Conservation (phyloP, 2,329 filamentous ascomycete species). For the Hypoxylon rubiginosum region DNA sequence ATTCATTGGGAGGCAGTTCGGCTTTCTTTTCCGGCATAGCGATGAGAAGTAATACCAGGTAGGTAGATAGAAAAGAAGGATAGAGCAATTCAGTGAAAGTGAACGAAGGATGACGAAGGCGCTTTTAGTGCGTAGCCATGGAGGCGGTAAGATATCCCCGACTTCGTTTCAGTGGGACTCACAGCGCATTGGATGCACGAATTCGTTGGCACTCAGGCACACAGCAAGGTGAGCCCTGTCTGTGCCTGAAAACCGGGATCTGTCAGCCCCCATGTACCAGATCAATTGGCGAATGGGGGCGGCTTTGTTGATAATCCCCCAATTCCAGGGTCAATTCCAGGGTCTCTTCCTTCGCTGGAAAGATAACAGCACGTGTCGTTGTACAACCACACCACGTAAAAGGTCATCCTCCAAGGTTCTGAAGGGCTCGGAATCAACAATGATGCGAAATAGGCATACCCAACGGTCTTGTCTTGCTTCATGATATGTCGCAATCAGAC, state of each 20-base stretch:
- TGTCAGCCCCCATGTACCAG: constrained; percentile 23
- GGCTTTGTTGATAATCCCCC: constrained; percentile 22
- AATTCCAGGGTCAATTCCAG: too few relatives aligned
- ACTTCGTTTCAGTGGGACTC: constrained; percentile 30
- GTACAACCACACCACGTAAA: neutral
- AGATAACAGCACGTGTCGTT: neutral
- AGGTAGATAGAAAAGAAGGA: neutral
- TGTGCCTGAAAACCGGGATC: constrained; percentile 20
- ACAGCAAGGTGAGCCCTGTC: constrained; percentile 21
- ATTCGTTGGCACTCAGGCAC: constrained; percentile 26
- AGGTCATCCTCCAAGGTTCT: neutral
- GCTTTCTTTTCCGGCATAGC: constrained; percentile 50
- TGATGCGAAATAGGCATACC: neutral
- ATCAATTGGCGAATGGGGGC: constrained; percentile 26
- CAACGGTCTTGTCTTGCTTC: neutral
- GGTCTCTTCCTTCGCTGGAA: constrained; percentile 1
- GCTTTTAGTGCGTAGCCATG: constrained; percentile 8
- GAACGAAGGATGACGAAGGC: neutral
- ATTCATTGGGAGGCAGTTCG: constrained; percentile 50
- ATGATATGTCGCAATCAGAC: constrained; percentile 12
- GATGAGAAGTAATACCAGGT: too few relatives aligned
- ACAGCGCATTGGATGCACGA: constrained; percentile 17
- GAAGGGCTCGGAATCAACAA: neutral
- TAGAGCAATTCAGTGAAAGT: neutral
- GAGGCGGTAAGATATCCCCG: constrained; percentile 34